Percentiles rank a stretch among this genome's conserved stretches.
phyloP scores from a whole-genome alignment of 352 stramenopile species.

The Plasmopara viticola region DNA sequence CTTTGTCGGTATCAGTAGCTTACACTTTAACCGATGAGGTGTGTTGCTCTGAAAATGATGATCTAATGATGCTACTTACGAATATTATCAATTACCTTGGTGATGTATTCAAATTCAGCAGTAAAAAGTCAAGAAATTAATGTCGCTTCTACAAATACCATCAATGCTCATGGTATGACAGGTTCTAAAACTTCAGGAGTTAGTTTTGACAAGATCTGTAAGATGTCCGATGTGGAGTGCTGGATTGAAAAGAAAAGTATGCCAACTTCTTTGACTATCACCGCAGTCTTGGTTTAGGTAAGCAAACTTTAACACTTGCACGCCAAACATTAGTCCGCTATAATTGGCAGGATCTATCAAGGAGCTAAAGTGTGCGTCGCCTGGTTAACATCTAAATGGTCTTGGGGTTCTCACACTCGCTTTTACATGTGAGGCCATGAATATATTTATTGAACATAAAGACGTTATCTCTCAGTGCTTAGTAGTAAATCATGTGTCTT shows the following conservation, averaged over 20 bases:
- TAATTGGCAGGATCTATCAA: too few relatives aligned
- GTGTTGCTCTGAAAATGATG: constrained; percentile 12
- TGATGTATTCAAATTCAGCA: too few relatives aligned
- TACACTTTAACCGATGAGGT: constrained; percentile 15
- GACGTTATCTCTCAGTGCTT: too few relatives aligned
- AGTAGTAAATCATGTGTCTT: too few relatives aligned
- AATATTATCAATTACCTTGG: constrained; percentile 7
- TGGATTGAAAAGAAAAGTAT: not conserved
- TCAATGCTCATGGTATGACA: not conserved
- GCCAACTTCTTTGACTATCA: not conserved
- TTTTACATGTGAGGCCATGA: too few relatives aligned
- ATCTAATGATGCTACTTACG: constrained; percentile 1
- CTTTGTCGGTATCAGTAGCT: constrained; percentile 5
- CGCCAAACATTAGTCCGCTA: too few relatives aligned
- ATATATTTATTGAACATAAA: too few relatives aligned
- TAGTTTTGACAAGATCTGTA: not conserved
- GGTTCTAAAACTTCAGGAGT: not conserved
- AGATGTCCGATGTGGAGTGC: not conserved
- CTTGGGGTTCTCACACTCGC: too few relatives aligned
- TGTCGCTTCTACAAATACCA: not conserved
- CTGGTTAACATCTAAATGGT: too few relatives aligned
- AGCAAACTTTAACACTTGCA: not conserved
- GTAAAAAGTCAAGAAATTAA: not conserved
- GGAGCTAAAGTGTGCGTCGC: too few relatives aligned
- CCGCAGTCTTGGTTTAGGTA: not conserved